Conservation (phyloP, 2,329 filamentous ascomycete genomes). For the Apiospora pterosperma region DNA sequence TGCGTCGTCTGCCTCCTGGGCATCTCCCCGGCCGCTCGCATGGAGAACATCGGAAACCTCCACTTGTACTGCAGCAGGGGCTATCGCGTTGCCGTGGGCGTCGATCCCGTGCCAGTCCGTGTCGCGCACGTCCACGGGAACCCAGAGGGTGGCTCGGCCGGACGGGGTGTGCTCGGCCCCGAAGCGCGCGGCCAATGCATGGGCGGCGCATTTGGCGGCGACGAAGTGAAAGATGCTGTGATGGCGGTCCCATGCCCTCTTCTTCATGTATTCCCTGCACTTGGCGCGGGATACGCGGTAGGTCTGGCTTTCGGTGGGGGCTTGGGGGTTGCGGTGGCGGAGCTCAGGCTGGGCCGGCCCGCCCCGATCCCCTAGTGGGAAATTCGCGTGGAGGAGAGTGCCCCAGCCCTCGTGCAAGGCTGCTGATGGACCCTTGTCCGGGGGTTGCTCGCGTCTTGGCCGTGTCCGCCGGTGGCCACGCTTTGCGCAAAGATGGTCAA, state of each 20-base stretch:
- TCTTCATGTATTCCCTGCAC: too few relatives aligned
- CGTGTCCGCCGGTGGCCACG: too few relatives aligned
- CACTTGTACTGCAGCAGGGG: not conserved
- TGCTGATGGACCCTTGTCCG: too few relatives aligned
- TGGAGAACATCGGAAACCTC: too few relatives aligned
- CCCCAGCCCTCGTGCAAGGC: too few relatives aligned
- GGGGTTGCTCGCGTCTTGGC: too few relatives aligned
- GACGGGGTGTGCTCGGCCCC: not conserved
- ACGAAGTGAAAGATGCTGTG: not conserved
- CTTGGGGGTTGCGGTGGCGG: not conserved
- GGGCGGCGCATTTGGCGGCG: not conserved
- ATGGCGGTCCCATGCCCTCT: not conserved
- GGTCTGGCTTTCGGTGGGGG: not conserved
- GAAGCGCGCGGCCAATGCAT: not conserved
- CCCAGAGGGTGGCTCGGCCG: not conserved
- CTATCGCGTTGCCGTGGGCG: not conserved
- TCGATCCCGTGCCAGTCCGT: not conserved
- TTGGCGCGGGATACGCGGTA: not conserved
- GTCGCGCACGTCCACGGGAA: not conserved
- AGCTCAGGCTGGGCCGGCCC: not conserved
- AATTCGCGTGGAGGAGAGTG: not conserved
- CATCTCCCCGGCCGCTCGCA: not conserved
- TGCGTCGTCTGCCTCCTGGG: too few relatives aligned
- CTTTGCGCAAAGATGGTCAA: not conserved
- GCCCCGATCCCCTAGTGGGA: not conserved